Base-by-base conservation (phyloP, 129 eudicot species). In the Lactuca saligna region DNA sequence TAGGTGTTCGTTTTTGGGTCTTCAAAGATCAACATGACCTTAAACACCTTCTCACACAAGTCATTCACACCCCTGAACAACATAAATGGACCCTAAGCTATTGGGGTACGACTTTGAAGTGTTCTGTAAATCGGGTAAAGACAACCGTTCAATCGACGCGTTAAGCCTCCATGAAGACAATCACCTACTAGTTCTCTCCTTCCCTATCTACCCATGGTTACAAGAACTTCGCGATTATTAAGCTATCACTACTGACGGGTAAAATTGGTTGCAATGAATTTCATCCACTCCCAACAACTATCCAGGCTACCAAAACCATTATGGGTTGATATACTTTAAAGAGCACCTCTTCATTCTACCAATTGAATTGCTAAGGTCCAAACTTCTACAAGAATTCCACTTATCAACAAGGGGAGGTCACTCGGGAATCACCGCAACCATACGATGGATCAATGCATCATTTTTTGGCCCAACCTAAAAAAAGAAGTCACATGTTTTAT, bases 31-130 rank as follows among this genome's bases (percentile, higher is more conserved):
- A 25, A 25, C 29, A 25, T 2, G 1, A 25, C 29, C 29, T 25
- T 2, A 25, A 25, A 25, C 29, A 25, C 29, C 29, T 25, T 2
- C 29, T 25, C 1, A 25, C 29, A 25, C 29, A 25, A 25, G 29
- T 25, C 2, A 25, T 25, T 25, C 29, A 0, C 29, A 25, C 29
- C 29, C 29, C 29, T 25, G 2, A 25, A 25, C 1, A 25, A 25
- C 29, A 25, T 25, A 25, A 25, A 4, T 64, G 56, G 13, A 59
- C 41, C 12, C 48, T 0, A 35, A 54, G 7, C 29, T 54, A 4
- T 4, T 54, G 11, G 60, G 60, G 32, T 54, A 54, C 7, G 60
- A 54, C 32, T 54, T 54, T 7, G 67, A 62, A 41, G 17, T 62
- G 4, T 4, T 62, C 1, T 62, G 38, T 20, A 62, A 62, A 41